Conservation (phyloP, 192 early-diverging fungal species). For the Irineochytrium annulatum region DNA sequence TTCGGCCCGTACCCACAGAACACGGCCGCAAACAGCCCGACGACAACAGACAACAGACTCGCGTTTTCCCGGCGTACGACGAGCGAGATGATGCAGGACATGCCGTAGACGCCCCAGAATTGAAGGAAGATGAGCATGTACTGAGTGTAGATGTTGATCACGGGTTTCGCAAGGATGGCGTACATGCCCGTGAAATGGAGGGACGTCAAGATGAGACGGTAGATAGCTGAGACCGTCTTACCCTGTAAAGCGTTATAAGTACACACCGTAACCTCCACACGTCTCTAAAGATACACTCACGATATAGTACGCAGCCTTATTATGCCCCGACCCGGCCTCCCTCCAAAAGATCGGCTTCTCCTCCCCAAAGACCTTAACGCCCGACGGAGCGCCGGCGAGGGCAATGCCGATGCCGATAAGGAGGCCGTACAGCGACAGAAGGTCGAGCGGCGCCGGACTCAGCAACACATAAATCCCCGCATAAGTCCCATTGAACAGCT, state of each 20-base stretch:
- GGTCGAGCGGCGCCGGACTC: constrained; percentile 37
- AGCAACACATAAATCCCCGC: constrained; percentile 34
- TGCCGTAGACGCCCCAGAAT: constrained; percentile 48
- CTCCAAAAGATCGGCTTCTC: constrained; percentile 49
- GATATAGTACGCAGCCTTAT: constrained; percentile 22
- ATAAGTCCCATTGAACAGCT: constrained; percentile 41
- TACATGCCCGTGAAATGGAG: constrained; percentile 42
- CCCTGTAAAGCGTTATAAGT: constrained; percentile 20
- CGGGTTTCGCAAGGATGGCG: constrained; percentile 33
- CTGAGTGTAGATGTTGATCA: constrained; percentile 19
- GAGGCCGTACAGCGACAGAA: constrained; percentile 31
- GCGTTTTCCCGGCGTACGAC: constrained; percentile 41
- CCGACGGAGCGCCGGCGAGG: constrained; percentile 41
- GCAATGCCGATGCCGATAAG: constrained; percentile 34
- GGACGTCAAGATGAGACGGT: constrained; percentile 37
- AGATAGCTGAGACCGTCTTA: constrained; percentile 38
- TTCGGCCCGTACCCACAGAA: constrained; percentile 50
- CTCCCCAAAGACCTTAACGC: constrained; percentile 46
- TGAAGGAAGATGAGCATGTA: constrained; percentile 35
- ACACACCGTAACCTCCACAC: constrained; percentile 7
- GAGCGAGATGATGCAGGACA: constrained; percentile 39
- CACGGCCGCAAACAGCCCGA: constrained; percentile 38
- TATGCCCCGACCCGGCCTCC: constrained; percentile 45
- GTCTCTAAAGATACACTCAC: constrained; percentile 12
- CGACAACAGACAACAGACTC: constrained; percentile 31